Base-by-base conservation (phyloP, 306 rosid species). In the Vicia sativa region DNA sequence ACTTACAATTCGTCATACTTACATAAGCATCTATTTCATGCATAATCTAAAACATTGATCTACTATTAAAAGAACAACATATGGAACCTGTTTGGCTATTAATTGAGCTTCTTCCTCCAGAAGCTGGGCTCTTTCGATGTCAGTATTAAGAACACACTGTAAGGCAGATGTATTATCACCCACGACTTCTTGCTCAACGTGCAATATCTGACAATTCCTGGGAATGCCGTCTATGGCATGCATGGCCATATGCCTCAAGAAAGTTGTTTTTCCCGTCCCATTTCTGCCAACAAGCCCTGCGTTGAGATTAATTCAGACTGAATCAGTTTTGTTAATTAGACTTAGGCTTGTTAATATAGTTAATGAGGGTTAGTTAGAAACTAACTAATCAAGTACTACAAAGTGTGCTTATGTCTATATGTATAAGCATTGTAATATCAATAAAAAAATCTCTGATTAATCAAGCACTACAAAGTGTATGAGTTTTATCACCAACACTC, bases 211-310 rank as follows among this genome's bases (percentile, higher is more conserved):
- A 68, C 97, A 93, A 72, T 87, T 90, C 53, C 77, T 28, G 2
- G 99, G 99, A 82, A 93, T 91, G 35, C 99, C 99, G 10, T 90
- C 97, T 73, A 93, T 88, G 74, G 97, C 96, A 84, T 93, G 97
- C 99, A 90, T 65, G 13, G 99, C 99, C 99, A 93, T 87, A 79
- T 87, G 87, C 77, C 99, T 90, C 49, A 93, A 95, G 79, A 93
- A 93, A 21, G 99, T 93, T 25, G 99, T 93, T 80, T 93, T 90
- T 29, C 99, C 99, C 0, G 99, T 93, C 68, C 96, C 97, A 39
- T 93, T 93, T 77, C 99, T 93, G 74, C 99, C 99, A 58, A 93
- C 89, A 80, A 90, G 95, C 29, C 97, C 96, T 55, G 62, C 3
- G 19, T 55, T 55, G 62, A 55, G 11, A 55, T 55, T 50, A 55